Conservation (phyloP, 2,329 filamentous ascomycete genomes). For the Sclerotinia sclerotiorum region DNA sequence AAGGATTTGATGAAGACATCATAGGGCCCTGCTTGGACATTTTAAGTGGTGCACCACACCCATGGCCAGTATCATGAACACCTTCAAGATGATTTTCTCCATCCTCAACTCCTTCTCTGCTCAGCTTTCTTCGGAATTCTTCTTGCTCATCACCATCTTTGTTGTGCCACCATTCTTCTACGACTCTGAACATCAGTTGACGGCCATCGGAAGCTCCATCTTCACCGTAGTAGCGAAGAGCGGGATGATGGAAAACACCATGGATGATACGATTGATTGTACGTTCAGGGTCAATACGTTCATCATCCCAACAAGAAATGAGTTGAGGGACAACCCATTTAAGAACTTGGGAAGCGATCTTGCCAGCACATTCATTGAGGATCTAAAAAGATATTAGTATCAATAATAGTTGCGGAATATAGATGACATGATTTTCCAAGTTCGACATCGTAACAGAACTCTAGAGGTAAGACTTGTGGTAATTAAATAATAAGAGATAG, state of each 20-base stretch:
- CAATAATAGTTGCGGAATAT: no score
- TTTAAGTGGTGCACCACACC: constrained; percentile 70
- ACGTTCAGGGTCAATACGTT: constrained; percentile 65
- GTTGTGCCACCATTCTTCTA: constrained; percentile 79
- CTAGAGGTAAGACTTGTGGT: background rate
- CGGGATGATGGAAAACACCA: constrained; percentile 86
- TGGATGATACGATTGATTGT: constrained; percentile 74
- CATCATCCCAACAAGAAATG: constrained; percentile 84
- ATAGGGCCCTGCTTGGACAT: constrained; percentile 66
- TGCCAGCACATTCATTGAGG: constrained; percentile 85
- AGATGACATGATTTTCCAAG: no score
- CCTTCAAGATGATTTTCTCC: constrained; percentile 86
- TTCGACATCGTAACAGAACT: background rate
- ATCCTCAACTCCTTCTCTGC: constrained; percentile 71
- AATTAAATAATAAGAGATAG: no score
- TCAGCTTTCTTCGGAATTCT: constrained; percentile 71
- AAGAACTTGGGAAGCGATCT: constrained; percentile 74
- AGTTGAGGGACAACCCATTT: constrained; percentile 87
- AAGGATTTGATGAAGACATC: constrained; percentile 41
- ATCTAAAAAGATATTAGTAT: constrained; percentile 43
- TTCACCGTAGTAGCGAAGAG: constrained; percentile 66
- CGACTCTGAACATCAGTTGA: constrained; percentile 72
- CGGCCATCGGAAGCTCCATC: constrained; percentile 74
- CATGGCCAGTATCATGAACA: constrained; percentile 81
- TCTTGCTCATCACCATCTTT: constrained; percentile 63